A percentile compares a stretch with the other conserved stretches of the same genome.
phyloP scores from a whole-genome alignment of 768 basidiomycete species.

The Phaeotremella fagi region DNA sequence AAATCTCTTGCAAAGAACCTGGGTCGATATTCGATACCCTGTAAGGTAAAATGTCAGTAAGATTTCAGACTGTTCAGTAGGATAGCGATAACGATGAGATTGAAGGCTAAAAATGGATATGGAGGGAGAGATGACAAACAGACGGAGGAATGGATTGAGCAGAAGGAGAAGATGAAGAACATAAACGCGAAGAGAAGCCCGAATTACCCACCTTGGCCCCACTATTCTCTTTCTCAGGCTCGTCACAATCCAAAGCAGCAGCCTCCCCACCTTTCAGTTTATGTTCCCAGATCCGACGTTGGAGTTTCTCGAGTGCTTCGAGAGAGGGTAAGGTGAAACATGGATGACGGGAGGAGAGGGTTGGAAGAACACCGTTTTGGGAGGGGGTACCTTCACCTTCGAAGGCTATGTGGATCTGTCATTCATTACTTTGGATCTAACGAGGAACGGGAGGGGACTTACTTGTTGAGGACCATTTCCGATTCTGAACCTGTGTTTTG shows the following conservation, averaged over 20 bases:
- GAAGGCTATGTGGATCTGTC: constrained; percentile 35
- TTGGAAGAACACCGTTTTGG: too few species aligned
- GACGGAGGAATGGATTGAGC: background rate
- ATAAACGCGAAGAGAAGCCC: background rate
- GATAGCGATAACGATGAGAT: too few species aligned
- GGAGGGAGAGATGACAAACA: background rate
- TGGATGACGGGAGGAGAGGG: constrained; percentile 31
- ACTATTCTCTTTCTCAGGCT: constrained; percentile 37
- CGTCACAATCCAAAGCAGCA: constrained; percentile 31
- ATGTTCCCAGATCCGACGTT: constrained; percentile 40
- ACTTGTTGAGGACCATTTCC: constrained; percentile 40
- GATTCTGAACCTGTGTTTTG: constrained; percentile 28
- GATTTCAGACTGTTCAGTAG: too few species aligned
- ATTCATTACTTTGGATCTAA: background rate
- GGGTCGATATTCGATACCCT: constrained; percentile 42
- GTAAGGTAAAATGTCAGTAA: constrained; percentile 3
- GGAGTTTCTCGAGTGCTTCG: constrained; percentile 28
- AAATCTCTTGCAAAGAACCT: constrained; percentile 46
- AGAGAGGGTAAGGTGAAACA: constrained; percentile 33
- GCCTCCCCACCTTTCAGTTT: constrained; percentile 14
- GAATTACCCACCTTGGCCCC: constrained; percentile 23
- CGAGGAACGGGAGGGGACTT: constrained; percentile 1
- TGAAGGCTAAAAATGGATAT: too few species aligned
- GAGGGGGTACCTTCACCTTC: constrained; percentile 7
- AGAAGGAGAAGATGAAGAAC: background rate